Conservation (phyloP, 2,329 filamentous ascomycete genomes). For the Aspergillus caelatus region DNA sequence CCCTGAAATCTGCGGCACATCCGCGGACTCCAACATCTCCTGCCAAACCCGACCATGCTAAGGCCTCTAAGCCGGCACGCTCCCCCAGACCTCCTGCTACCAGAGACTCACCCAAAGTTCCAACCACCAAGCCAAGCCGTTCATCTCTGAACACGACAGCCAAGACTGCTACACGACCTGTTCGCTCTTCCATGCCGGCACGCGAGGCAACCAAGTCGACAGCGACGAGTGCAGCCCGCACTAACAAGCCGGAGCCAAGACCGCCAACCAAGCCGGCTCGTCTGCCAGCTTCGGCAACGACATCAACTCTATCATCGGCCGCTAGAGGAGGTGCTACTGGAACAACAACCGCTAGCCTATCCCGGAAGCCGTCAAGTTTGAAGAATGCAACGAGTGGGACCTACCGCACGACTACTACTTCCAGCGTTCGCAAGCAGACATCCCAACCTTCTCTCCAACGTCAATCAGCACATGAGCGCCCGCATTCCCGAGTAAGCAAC, state of each 20-base stretch:
- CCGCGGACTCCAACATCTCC: slow-evolving; percentile 26
- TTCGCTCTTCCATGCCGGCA: slow-evolving; percentile 33
- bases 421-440: slow-evolving; percentile 33
- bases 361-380: slow-evolving; percentile 41
- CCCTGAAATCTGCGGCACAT: slow-evolving; percentile 24
- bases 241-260: slow-evolving; percentile 36
- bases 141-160: slow-evolving; percentile 32
- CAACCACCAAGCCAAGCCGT: slow-evolving; percentile 36
- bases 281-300: slow-evolving; percentile 43
- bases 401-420: slow-evolving; percentile 27
- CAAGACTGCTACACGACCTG: slow-evolving; percentile 30
- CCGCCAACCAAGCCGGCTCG: slow-evolving; percentile 46
- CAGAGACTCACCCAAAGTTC: slow-evolving; percentile 31
- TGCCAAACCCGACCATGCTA: slow-evolving; percentile 22
- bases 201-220: slow-evolving; percentile 31
- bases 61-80: slow-evolving; percentile 21
- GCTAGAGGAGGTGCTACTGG: slow-evolving; percentile 33
- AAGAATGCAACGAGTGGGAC: slow-evolving; percentile 28
- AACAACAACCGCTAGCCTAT: slow-evolving; percentile 29
- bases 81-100: slow-evolving; percentile 30
- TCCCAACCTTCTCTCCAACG: slow-evolving; percentile 35
- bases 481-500: slow-evolving; percentile 46
- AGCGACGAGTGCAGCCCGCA: slow-evolving; percentile 25
- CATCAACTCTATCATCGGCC: slow-evolving; percentile 44
- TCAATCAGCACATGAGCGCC: slow-evolving; percentile 36